Evolutionary conservation across 2,329 filamentous ascomycete species (phyloP), one percentile per base, ranked within the genome.

Genomic region (Acrocalymma vagum): DNA sequence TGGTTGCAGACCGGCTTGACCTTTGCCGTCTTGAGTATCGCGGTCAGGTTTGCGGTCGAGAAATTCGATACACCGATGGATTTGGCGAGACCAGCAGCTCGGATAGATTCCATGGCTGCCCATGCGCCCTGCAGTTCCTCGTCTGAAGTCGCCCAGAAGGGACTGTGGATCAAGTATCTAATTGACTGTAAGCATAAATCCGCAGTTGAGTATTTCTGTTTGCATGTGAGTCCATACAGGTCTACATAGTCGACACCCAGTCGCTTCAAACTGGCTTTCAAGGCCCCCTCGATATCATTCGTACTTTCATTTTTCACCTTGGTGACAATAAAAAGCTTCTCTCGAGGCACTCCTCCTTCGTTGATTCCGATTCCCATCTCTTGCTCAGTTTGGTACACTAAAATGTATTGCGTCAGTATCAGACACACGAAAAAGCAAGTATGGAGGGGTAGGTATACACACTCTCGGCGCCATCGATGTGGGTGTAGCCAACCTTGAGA

Each of bases 391-490:
- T 77, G 76, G 67, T 79, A 79, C 44, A 77, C 71, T 72, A 24
- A 13, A 20, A 30, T 7, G n/a, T 8, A 13, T 1, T 41, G 3
- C 14, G 30, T 51, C 22, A 51, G 31, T 3, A 6, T 26, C 16
- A 6, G 9, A 24, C 6, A 5, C 14, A 13, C 5, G 18, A 11
- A 16, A 9, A 3, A 9, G 7, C 13, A 4, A 9, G 3, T 16
- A 39, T 21, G 21, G 9, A 21, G 9, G 14, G n/a, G n/a, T n/a
- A 10, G 9, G 9, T 4, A 20, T 2, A 51, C 70, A 42, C 63
- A 85, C 84, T 72, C 73, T 92, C 84, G 14, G 88, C 88, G 28
- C 87, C 83, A 65, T 93, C 88, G 3, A 92, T 76, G 60, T 92
- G 87, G 42, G 78, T 77, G 66, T 85, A 91, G 16, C 86, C 87